Base-by-base conservation (phyloP, 306 rosid genomes). In the Rosa lucieae region DNA sequence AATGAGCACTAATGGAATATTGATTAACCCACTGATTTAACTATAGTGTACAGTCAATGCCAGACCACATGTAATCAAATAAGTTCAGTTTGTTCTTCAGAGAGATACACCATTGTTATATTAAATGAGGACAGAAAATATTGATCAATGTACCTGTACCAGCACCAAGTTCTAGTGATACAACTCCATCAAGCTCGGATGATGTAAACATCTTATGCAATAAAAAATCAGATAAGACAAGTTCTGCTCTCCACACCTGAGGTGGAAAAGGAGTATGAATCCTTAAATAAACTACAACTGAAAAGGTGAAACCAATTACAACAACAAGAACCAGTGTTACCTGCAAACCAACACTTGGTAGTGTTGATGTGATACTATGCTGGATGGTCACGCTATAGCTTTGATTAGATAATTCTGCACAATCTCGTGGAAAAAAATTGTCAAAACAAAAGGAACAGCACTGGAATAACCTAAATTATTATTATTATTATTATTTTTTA, bases 261-360 rank as follows among this genome's bases (percentile, higher is more conserved):
- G 14, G 10, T 8, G 48, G 42, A 47, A 0, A 42, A 59, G 23
- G 7, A 76, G 21, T 3, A 39, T 5, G n/a, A 32, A 75, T 15
- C 14, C 32, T 14, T 68, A 56, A 59, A 42, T 49, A 8, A 47
- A 77, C 47, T 23, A 78, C 8, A 61, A 46, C 73, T 51, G 12
- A 4, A 72, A n/a, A 17, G 65, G 77, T 1, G 39, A 70, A 56
- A 80, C 62, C 29, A 62, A 55, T 29, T 69, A 13, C 11, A 52
- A 10, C 11, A 6, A 10, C 10, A 9, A 76, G 77, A 62, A 81
- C 26, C 69, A 75, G 35, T 70, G 65, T 85, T 80, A 92, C 99
- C 90, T 94, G 99, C 70, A 92, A 86, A 74, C 99, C 98, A 77
- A 95, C 99, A 78, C 85, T 85, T 48, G 95, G 95, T 85, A 92